Evolutionary conservation across 2,329 filamentous ascomycete species (phyloP), one percentile per base, ranked within the genome.

Genomic region (Cladosporium sp.): DNA sequence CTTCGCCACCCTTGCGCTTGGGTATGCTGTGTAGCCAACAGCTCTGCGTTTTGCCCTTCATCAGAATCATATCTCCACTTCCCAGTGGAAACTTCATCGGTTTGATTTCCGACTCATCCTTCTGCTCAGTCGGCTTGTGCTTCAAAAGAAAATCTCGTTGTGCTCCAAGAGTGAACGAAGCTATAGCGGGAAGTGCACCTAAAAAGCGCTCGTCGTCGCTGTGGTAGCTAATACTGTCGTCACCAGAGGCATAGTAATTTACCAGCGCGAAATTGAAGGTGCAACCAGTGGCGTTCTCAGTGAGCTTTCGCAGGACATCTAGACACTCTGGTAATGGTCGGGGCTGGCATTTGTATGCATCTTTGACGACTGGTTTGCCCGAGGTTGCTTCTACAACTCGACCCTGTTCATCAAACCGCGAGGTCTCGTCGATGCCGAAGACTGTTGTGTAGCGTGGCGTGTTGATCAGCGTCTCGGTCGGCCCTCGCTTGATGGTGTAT

Each of bases 151-250:
- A 94, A 70, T 93, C 91, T 16, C 91, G 82, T 69, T 82, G 84
- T 0, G 89, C 89, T 1, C 91, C 91, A 0, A 94, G 81, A 0
- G 88, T 89, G 72, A 93, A 88, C 0, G 89, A 92, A 0, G 91
- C 91, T 63, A 94, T 93, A 10, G 87, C 85, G 0, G 91, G 91
- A 21, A 89, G 79, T 0, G 78, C 69, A 0, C 91, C 91, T 0
- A 94, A 83, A 70, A 94, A 95, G 6, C 86, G 82, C 80, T 94
- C 91, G 72, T 94, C 91, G 70, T 94, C 91, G 58, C 88, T 91
- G 76, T 94, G 91, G 72, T 90, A 94, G 12, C 88, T 85, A 58
- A 94, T 94, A 70, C 89, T 91, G 75, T 94, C 91, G 6, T 86
- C 80, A 0, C 91, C 91, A 3, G 85, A 86, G n/a, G 89, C 88